Evolutionary conservation across 148 eudicot genomes (phyloP).

Genomic region (Camellia lanceoleosa): DNA sequence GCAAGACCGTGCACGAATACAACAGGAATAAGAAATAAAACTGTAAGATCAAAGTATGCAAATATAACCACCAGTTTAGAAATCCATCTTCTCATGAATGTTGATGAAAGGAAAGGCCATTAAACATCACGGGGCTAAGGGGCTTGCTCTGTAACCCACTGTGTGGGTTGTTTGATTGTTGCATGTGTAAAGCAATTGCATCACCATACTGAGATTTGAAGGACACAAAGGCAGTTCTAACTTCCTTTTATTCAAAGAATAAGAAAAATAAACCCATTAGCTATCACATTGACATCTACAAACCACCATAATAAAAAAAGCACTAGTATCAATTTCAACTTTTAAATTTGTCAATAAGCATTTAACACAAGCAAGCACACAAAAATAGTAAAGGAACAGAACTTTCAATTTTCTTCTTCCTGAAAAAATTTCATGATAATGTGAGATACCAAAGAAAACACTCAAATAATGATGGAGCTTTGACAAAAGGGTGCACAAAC

Average conservation of each 20-base stretch:
- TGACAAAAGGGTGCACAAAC: neutral
- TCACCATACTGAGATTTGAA: conserved; percentile 76
- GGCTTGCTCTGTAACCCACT: conserved; percentile 69
- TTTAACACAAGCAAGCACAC: neutral
- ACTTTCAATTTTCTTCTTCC: neutral
- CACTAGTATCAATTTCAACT: conserved; percentile 13
- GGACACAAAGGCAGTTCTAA: conserved; percentile 81
- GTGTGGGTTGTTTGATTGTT: conserved; percentile 61
- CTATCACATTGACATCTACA: conserved; percentile 7
- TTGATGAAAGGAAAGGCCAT: conserved; percentile 70
- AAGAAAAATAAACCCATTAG: conserved; percentile 18
- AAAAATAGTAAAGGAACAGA: neutral
- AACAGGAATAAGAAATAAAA: conserved; percentile 67
- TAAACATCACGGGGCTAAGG: conserved; percentile 79
- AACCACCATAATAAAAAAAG: neutral
- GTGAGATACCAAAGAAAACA: too few relatives aligned
- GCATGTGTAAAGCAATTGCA: conserved; percentile 50
- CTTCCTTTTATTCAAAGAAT: conserved; percentile 42
- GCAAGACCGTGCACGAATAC: conserved; percentile 70
- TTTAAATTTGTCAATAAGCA: neutral
- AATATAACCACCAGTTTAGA: conserved; percentile 52
- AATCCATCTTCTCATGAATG: conserved; percentile 66
- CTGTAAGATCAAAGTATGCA: conserved; percentile 43
- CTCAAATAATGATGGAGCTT: too few relatives aligned
- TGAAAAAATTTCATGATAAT: neutral